phyloP scores from a whole-genome alignment of 2,329 filamentous ascomycete species.

The Penicillium brasilianum region DNA sequence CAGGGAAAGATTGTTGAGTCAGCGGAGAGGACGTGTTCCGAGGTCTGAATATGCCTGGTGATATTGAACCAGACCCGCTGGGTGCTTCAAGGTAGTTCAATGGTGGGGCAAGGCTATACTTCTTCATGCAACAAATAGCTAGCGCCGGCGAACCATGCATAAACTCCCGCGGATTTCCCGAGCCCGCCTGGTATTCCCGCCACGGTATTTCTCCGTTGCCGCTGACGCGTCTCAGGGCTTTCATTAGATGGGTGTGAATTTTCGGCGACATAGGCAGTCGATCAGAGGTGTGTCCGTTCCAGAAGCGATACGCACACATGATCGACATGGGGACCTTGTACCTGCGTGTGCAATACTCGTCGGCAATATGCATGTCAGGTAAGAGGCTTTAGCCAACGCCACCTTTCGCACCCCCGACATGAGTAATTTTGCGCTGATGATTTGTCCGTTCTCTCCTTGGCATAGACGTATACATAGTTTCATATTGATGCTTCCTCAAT shows the following conservation, averaged over 20 bases:
- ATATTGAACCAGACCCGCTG: not conserved
- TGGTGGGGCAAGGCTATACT: not conserved
- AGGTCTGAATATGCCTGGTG: not conserved
- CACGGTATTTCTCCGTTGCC: not conserved
- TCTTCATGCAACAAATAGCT: not conserved
- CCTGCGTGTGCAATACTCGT: not conserved
- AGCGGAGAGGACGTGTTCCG: not conserved
- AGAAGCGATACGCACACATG: not conserved
- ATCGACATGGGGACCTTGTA: not conserved
- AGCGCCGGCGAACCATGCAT: not conserved
- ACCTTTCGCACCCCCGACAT: not conserved
- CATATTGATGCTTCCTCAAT: not conserved
- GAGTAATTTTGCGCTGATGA: not conserved
- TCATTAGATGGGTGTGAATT: not conserved
- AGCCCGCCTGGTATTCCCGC: not conserved
- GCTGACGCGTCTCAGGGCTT: not conserved
- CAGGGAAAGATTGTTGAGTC: slow-evolving; percentile 1
- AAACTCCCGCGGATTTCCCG: not conserved
- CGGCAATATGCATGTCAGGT: not conserved
- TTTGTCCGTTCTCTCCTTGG: not conserved
- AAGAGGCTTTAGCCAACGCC: not conserved
- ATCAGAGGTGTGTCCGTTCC: not conserved
- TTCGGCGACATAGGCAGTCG: not conserved
- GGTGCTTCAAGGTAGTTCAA: not conserved
- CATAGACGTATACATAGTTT: not conserved